phyloP scores from a whole-genome alignment of 768 basidiomycete species.

The Phylloporus rhodoxanthus region DNA sequence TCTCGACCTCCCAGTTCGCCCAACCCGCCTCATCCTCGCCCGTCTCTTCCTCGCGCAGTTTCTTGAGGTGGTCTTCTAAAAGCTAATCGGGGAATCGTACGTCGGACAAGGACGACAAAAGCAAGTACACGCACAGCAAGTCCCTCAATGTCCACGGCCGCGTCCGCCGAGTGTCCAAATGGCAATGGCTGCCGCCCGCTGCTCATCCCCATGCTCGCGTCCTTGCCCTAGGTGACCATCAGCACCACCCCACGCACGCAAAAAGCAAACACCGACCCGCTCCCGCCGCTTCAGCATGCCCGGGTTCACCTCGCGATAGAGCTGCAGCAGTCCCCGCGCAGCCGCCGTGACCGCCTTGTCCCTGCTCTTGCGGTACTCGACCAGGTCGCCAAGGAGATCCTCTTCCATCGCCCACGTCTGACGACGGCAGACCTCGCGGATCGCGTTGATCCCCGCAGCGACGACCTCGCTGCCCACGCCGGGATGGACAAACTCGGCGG shows the following conservation, averaged over 20 bases:
- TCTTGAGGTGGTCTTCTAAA: slow-evolving; percentile 79
- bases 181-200: slow-evolving; percentile 62
- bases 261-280: slow-evolving; percentile 44
- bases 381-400: slow-evolving; percentile 83
- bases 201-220: slow-evolving; percentile 73
- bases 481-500: slow-evolving; percentile 94
- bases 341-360: slow-evolving; percentile 93
- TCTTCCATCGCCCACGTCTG: slow-evolving; percentile 98
- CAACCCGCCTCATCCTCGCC: slow-evolving; percentile 64
- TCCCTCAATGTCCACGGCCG: slow-evolving; percentile 84
- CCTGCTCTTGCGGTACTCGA: slow-evolving; percentile 92
- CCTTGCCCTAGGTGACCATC: slow-evolving; percentile 64
- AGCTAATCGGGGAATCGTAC: slow-evolving; percentile 42
- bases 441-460: slow-evolving; percentile 92
- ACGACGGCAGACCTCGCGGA: slow-evolving; percentile 87
- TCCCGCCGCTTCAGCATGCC: slow-evolving; percentile 85
- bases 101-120: not conserved
- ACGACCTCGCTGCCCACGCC: slow-evolving; percentile 95
- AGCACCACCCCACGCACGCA: not conserved
- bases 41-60: slow-evolving; percentile 58
- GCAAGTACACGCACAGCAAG: slow-evolving; percentile 55
- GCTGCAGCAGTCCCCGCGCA: slow-evolving; percentile 76
- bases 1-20: slow-evolving; percentile 87
- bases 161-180: slow-evolving; percentile 73
- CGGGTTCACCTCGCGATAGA: slow-evolving; percentile 96